A percentile compares a stretch with the other conserved stretches of the same genome.
Conservation (phyloP, 2,329 filamentous ascomycete species). For the Fusarium pseudograminearum region DNA sequence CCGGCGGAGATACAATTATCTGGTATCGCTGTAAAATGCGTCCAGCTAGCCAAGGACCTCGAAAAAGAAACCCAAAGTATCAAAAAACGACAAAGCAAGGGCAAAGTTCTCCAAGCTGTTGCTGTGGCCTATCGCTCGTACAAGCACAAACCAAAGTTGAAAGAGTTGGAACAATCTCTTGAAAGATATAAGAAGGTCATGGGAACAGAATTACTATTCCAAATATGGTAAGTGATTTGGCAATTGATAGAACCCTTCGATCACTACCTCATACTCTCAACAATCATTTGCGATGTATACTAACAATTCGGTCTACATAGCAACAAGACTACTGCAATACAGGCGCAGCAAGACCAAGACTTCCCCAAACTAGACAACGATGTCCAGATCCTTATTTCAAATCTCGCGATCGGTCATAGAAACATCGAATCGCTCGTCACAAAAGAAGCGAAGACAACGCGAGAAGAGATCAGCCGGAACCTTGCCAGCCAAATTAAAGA, state of each 20-base stretch:
- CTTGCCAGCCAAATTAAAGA: background rate
- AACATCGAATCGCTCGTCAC: background rate
- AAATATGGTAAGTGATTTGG: background rate
- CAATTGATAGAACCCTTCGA: rapidly evolving
- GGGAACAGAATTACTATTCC: background rate
- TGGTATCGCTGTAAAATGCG: no score
- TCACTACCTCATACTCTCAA: no score
- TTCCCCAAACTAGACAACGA: background rate
- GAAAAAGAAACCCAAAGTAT: no score
- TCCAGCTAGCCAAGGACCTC: no score
- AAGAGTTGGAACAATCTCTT: rapidly evolving
- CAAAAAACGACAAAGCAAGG: background rate
- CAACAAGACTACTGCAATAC: background rate
- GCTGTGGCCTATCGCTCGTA: rapidly evolving
- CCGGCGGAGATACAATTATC: no score
- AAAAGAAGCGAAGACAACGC: background rate
- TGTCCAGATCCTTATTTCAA: background rate
- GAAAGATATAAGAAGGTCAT: background rate
- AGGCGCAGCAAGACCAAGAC: background rate
- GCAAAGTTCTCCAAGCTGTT: background rate
- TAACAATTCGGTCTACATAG: rapidly evolving
- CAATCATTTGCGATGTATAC: no score
- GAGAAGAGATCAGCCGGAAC: background rate
- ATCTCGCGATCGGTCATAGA: rapidly evolving
- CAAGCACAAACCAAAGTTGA: rapidly evolving